Evolutionary conservation across 495 filamentous ascomycete species (phyloP).

Genomic region (Cryomyces minteri): DNA sequence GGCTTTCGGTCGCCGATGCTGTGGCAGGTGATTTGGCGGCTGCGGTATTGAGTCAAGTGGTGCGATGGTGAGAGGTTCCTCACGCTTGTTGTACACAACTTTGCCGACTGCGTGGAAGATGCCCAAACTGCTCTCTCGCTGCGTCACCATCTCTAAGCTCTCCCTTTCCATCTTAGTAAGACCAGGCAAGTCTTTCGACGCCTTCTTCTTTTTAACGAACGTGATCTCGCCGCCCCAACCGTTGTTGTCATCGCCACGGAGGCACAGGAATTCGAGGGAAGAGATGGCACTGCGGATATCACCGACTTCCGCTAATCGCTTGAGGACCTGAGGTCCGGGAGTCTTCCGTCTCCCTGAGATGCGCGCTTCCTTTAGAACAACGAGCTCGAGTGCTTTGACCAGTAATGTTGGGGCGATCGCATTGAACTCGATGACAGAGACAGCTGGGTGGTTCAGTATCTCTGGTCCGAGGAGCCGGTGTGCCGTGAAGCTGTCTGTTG

Average conservation of each 20-base stretch:
- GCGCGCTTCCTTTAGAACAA: conserved; percentile 64
- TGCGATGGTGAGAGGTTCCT: conserved; percentile 17
- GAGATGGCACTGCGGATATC: conserved; percentile 86
- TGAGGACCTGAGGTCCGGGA: conserved; percentile 53
- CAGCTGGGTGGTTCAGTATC: conserved; percentile 57
- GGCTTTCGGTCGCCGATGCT: conserved; percentile 39
- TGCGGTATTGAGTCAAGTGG: conserved; percentile 17
- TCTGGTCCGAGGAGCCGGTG: conserved; percentile 75
- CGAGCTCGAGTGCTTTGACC: conserved; percentile 57
- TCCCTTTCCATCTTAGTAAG: conserved; percentile 55
- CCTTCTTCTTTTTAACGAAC: conserved; percentile 41
- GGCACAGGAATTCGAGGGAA: conserved; percentile 74
- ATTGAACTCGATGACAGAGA: conserved; percentile 76
- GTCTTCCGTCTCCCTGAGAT: conserved; percentile 46
- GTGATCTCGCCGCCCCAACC: conserved; percentile 49
- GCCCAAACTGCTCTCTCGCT: conserved; percentile 69
- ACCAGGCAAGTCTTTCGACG: conserved; percentile 29
- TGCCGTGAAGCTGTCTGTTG: conserved; percentile 74
- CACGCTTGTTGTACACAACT: conserved; percentile 83
- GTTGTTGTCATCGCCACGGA: conserved; percentile 46
- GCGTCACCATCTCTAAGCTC: conserved; percentile 54
- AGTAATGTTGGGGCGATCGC: conserved; percentile 75
- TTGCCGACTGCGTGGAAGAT: conserved; percentile 96
- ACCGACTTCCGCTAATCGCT: conserved; percentile 59
- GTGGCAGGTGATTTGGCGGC: conserved; percentile 44